Conservation (phyloP, 169 alveolate species). For the Plasmodium gaboni region DNA sequence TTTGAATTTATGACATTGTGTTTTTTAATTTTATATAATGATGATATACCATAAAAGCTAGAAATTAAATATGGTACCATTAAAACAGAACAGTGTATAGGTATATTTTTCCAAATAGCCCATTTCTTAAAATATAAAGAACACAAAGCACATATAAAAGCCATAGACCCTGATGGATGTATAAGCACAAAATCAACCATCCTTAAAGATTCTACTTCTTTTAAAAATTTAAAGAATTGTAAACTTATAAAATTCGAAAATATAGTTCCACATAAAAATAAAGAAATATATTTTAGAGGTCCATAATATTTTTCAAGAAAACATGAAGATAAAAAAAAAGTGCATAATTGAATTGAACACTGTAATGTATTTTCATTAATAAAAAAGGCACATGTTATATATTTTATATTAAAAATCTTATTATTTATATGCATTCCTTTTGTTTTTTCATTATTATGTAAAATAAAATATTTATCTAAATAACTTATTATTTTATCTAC, state of each 20-base stretch:
- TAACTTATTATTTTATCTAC: constrained; percentile 41
- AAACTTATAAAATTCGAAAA: constrained; percentile 35
- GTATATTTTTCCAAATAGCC: constrained; percentile 60
- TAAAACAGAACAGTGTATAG: constrained; percentile 50
- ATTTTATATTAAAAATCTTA: constrained; percentile 26
- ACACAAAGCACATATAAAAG: constrained; percentile 67
- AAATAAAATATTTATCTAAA: constrained; percentile 63
- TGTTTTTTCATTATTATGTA: constrained; percentile 15
- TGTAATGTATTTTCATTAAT: constrained; percentile 47
- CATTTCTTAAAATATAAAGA: constrained; percentile 67
- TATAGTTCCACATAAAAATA: constrained; percentile 52
- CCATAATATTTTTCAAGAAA: constrained; percentile 70
- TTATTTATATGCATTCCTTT: neutral
- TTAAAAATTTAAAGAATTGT: constrained; percentile 27
- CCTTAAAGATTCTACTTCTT: constrained; percentile 32
- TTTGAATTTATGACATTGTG: neutral
- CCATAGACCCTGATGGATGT: constrained; percentile 76
- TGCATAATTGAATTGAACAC: constrained; percentile 48
- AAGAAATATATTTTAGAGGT: constrained; percentile 29
- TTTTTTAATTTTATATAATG: constrained; percentile 46
- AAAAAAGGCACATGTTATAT: constrained; percentile 63
- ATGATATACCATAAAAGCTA: constrained; percentile 48
- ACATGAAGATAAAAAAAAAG: constrained; percentile 67
- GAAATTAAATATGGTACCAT: constrained; percentile 60
- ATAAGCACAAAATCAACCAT: constrained; percentile 38